Conservation (phyloP, 1,139 yeast genomes). For the Saccharomyces hybrid region DNA sequence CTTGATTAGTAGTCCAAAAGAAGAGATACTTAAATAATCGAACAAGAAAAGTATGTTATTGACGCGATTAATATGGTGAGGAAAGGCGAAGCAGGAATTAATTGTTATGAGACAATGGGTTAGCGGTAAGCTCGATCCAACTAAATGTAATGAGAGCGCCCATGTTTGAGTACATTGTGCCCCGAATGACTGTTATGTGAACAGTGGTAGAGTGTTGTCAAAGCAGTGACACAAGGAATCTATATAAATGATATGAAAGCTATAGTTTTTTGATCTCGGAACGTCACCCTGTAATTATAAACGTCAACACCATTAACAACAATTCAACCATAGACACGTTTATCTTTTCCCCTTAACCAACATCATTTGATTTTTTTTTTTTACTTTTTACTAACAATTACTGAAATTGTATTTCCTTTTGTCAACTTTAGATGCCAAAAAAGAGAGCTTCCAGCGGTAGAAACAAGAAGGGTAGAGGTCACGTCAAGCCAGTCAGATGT, state of each 20-base stretch:
- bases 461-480: constrained; percentile 99
- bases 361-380: too few species aligned
- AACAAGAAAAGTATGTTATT: neutral
- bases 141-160: neutral
- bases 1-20: neutral
- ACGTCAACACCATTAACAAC: too few species aligned
- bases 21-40: neutral
- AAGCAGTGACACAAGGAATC: neutral
- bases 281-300: neutral
- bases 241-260: neutral
- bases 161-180: neutral
- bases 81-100: neutral
- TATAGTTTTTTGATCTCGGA: neutral
- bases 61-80: neutral
- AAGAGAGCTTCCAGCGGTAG: constrained; percentile 99
- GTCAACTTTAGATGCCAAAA: constrained; percentile 75
- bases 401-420: constrained; percentile 8
- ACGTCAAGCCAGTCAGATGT: constrained; percentile 99
- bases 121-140: neutral
- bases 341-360: neutral
- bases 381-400: constrained; percentile 3
- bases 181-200: too few species aligned
- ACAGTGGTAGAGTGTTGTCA: too few species aligned
- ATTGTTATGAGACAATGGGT: neutral
- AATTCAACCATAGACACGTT: too few species aligned